Conservation (phyloP, 345 rosid genomes). For the Limnanthes douglasii region DNA sequence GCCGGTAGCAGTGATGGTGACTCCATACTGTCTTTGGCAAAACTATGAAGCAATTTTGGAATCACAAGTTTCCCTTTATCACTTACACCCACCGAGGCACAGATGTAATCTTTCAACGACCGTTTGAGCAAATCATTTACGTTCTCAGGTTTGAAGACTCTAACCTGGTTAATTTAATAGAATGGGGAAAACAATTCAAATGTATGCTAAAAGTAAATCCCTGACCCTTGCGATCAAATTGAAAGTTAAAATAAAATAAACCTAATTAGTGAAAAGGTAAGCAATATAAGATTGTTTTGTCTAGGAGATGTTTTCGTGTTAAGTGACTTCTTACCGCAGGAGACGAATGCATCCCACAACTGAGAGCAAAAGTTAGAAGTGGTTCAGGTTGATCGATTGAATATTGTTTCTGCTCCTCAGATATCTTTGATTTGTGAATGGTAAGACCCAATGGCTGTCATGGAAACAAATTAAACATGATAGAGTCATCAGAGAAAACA, state of each 20-base stretch:
- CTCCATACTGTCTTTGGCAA: conserved; percentile 26
- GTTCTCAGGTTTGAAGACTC: conserved; percentile 40
- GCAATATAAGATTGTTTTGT: too few relatives aligned
- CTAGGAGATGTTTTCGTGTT: too few relatives aligned
- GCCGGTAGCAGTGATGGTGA: conserved; percentile 27
- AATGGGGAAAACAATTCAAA: too few relatives aligned
- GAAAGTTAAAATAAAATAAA: too few relatives aligned
- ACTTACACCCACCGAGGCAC: conserved; percentile 38
- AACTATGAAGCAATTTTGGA: conserved; percentile 43
- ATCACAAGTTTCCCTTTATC: conserved; percentile 34
- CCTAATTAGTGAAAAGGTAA: too few relatives aligned
- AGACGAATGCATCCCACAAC: conserved; percentile 51
- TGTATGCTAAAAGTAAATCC: too few relatives aligned
- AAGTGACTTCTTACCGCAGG: conserved; percentile 49
- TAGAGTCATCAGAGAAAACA: too few relatives aligned
- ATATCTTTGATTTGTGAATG: conserved; percentile 36
- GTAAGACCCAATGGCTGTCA: conserved; percentile 39
- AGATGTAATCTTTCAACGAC: conserved; percentile 37
- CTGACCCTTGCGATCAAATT: too few relatives aligned
- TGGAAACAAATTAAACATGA: neutral
- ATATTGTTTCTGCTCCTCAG: conserved; percentile 29
- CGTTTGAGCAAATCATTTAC: conserved; percentile 24
- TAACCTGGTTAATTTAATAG: conserved; percentile 27
- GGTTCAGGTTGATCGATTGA: conserved; percentile 45
- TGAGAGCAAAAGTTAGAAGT: conserved; percentile 39